These are phyloP conservation scores for Metarhizium guizhouense DNA, from an alignment of 2,329 filamentous ascomycete genomes.

Conservation along the genomic window DNA sequence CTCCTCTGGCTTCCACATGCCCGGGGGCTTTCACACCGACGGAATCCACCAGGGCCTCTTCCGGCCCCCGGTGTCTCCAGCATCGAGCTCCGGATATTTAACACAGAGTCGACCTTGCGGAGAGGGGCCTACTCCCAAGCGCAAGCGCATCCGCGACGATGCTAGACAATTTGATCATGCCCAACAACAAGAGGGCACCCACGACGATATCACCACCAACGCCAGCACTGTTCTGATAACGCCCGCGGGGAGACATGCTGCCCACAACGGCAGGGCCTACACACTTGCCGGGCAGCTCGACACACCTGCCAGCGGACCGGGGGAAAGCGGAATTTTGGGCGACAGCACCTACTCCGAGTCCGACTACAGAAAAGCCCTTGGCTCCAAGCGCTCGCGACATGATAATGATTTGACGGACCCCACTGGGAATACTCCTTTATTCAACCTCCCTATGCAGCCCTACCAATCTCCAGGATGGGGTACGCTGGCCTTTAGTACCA, in stretches of 20 bases:
- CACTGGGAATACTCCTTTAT: constrained; percentile 22
- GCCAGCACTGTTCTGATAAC: constrained; percentile 3
- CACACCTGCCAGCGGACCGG: constrained; percentile 29
- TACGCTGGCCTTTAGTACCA: constrained; percentile 48
- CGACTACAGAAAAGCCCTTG: constrained; percentile 44
- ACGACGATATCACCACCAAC: background rate
- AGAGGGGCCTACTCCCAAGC: constrained; percentile 26
- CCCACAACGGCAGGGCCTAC: constrained; percentile 22
- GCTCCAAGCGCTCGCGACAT: constrained; percentile 32
- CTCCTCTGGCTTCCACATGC: constrained; percentile 24
- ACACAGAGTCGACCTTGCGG: constrained; percentile 14
- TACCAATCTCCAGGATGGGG: constrained; percentile 40
- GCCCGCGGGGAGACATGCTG: constrained; percentile 4
- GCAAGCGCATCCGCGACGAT: constrained; percentile 33
- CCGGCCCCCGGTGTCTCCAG: constrained; percentile 34
- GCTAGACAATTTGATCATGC: background rate
- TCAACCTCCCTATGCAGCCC: constrained; percentile 20
- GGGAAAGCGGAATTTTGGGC: constrained; percentile 30
- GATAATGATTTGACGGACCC: constrained; percentile 26
- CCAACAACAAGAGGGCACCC: background rate
- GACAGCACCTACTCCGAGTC: constrained; percentile 50
- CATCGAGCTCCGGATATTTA: constrained; percentile 31
- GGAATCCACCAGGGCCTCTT: constrained; percentile 37
- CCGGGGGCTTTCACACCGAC: constrained; percentile 24
- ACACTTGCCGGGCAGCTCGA: constrained; percentile 46